Conservation (phyloP, 169 alveolate species). For the Cryptosporidium ubiquitum region DNA sequence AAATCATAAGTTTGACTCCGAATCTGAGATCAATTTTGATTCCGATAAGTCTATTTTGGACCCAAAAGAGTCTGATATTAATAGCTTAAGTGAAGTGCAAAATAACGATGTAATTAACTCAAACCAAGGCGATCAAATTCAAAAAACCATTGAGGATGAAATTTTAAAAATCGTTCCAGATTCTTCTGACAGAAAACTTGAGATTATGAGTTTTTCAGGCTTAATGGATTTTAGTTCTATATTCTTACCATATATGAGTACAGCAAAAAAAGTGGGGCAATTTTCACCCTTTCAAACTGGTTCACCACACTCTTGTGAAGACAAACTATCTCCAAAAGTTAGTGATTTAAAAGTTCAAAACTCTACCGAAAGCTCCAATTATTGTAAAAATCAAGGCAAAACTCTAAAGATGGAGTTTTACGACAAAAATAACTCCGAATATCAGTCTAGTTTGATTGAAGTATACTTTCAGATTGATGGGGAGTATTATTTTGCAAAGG, state of each 20-base stretch:
- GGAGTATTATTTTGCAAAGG: constrained; percentile 54
- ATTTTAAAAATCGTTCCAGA: constrained; percentile 19
- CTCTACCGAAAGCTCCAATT: neutral
- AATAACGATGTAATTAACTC: neutral
- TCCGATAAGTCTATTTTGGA: neutral
- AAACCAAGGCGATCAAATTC: neutral
- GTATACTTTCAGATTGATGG: constrained; percentile 60
- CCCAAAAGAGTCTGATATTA: neutral
- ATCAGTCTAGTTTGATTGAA: neutral
- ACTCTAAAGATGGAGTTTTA: neutral
- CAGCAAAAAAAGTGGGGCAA: constrained; percentile 63
- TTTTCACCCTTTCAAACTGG: constrained; percentile 22
- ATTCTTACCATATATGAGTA: constrained; percentile 55
- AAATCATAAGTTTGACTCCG: neutral
- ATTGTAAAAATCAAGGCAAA: neutral
- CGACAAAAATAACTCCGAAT: neutral
- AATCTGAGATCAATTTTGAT: neutral
- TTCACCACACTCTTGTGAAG: neutral
- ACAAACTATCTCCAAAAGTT: neutral
- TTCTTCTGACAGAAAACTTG: constrained; percentile 41
- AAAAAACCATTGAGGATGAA: neutral
- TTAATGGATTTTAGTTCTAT: constrained; percentile 58
- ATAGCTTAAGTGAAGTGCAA: neutral
- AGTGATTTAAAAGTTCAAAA: neutral
- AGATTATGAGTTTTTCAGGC: constrained; percentile 59